Conservation (phyloP, 306 rosid species). For the Vigna trinervia region DNA sequence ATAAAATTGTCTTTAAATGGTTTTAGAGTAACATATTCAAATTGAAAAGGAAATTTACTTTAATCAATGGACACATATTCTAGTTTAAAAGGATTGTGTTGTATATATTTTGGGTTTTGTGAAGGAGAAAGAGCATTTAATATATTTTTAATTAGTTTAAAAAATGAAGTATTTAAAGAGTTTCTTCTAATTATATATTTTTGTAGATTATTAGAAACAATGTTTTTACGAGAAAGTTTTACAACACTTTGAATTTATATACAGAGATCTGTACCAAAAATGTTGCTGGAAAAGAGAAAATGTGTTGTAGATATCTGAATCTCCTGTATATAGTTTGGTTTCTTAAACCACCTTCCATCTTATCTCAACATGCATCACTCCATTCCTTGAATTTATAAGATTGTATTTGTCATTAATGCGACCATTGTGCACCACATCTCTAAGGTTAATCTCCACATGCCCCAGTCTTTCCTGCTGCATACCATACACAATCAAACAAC, state of each 20-base stretch:
- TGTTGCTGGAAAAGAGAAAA: conserved; percentile 2
- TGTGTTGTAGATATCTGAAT: neutral
- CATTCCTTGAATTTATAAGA: conserved; percentile 78
- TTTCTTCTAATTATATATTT: too few relatives aligned
- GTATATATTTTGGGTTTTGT: too few relatives aligned
- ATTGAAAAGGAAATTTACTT: too few relatives aligned
- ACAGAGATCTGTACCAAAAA: neutral
- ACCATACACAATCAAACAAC: neutral
- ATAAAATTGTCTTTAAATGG: too few relatives aligned
- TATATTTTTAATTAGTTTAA: too few relatives aligned
- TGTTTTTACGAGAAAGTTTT: neutral
- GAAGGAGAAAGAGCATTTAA: too few relatives aligned
- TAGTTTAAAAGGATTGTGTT: too few relatives aligned
- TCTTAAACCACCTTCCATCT: conserved; percentile 69
- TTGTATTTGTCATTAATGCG: conserved; percentile 77
- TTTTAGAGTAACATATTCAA: too few relatives aligned
- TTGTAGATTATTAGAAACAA: neutral
- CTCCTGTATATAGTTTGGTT: neutral
- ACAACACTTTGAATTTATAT: neutral
- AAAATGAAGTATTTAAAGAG: too few relatives aligned
- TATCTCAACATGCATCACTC: conserved; percentile 76
- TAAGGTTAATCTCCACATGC: conserved; percentile 75
- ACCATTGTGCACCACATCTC: conserved; percentile 79
- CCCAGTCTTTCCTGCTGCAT: conserved; percentile 81
- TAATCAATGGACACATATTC: too few relatives aligned